Evolutionary conservation across 768 basidiomycete genomes (phyloP).

Genomic region (Hortiboletus flavorubellus): DNA sequence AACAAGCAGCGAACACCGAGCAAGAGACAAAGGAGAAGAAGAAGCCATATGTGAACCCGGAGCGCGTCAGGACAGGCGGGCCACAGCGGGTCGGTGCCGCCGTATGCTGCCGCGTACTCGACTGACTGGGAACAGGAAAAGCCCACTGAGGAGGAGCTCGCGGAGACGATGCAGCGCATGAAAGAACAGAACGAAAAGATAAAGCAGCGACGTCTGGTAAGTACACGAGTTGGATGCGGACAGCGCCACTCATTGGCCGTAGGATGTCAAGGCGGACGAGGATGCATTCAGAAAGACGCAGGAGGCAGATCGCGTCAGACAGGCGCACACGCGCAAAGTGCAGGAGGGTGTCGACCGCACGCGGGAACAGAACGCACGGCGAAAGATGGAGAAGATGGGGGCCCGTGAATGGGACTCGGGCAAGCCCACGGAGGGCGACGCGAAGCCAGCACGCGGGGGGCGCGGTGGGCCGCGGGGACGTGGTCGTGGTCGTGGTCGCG

Average conservation of each 20-base stretch:
- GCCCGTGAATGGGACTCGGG: slow-evolving; percentile 84
- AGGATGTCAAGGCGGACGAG: slow-evolving; percentile 83
- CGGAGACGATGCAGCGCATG: slow-evolving; percentile 66
- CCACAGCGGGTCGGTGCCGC: slow-evolving; percentile 52
- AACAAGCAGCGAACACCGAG: slow-evolving; percentile 3
- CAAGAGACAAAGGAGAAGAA: slow-evolving; percentile 45
- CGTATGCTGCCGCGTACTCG: not conserved
- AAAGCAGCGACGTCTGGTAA: slow-evolving; percentile 61
- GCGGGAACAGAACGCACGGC: slow-evolving; percentile 73
- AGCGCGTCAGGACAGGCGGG: slow-evolving; percentile 83
- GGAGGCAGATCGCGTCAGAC: slow-evolving; percentile 57
- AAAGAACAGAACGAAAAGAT: slow-evolving; percentile 74
- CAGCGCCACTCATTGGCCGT: not conserved
- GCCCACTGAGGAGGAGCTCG: slow-evolving; percentile 61
- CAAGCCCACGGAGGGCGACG: slow-evolving; percentile 39
- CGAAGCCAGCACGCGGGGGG: slow-evolving; percentile 30
- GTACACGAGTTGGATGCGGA: slow-evolving; percentile 16
- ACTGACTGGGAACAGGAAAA: slow-evolving; percentile 53
- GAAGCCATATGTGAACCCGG: slow-evolving; percentile 76
- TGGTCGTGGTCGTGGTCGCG: slow-evolving; percentile 20
- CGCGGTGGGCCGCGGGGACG: slow-evolving; percentile 26
- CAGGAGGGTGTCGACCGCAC: slow-evolving; percentile 68
- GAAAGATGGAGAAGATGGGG: slow-evolving; percentile 78
- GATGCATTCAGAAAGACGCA: slow-evolving; percentile 72
- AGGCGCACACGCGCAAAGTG: slow-evolving; percentile 56